Base-by-base conservation (phyloP, 2,329 filamentous ascomycete genomes). In the Aspergillus quadrilineatus region DNA sequence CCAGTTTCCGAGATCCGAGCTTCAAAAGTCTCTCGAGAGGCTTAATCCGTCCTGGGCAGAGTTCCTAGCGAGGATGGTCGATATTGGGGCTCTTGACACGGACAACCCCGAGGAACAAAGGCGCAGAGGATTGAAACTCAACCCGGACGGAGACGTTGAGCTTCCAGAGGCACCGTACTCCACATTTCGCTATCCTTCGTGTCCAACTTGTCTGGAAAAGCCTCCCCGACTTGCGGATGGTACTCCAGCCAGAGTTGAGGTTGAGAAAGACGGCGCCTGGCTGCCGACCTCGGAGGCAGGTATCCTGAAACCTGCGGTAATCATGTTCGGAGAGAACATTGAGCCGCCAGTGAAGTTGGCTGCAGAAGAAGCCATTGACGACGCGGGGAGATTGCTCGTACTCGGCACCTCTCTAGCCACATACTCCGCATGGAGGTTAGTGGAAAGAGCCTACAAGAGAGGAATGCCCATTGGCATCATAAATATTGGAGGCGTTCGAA, bases 311-410 rank as follows among this genome's bases (percentile, higher is more conserved):
- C 94, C 94, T 3, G 90, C 90, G 0, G 92, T 99, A 2, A 87
- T 92, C 65, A 97, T 97, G 91, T 97, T 97, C 71, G 94, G 94
- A 14, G 94, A 97, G 74, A 92, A 85, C 58, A 96, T 97, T 49
- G 79, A 84, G 0, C 73, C 76, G 1, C 67, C 75, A 1, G 86
- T 92, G 36, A 97, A 95, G 72, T 73, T 77, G 1, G 86, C 85
- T 0, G 93, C 92, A 1, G 92, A 97, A 69, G 77, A 85, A 29
- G 89, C 89, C 10, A 85, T 97, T 49, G 90, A 97, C 67, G 81
- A 82, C 29, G 89, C 91, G 1, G 86, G 85, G 5, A 84, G 85
- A 57, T 74, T 97, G 36, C 78, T 97, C 22, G 83, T 97, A 7
- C 73, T 97, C 14, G 94, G 92, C 4, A 97, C 90, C 36, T 96